A percentile compares a stretch with the other conserved stretches of the same genome.
These are phyloP conservation scores for Neurospora intermedia DNA, from an alignment of 495 filamentous ascomycete species.

Conservation along the genomic window DNA sequence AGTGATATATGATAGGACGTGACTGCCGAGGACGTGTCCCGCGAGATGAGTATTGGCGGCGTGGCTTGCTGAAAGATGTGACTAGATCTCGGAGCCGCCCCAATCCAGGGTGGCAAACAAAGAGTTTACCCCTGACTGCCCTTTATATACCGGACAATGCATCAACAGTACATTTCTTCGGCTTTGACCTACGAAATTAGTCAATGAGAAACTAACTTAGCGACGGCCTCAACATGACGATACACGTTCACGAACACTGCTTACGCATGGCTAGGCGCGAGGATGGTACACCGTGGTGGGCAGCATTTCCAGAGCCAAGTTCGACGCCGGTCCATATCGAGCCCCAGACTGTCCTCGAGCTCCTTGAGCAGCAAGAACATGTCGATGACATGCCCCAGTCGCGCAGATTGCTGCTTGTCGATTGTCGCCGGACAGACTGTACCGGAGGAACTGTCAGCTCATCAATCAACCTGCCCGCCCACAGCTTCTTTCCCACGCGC, in stretches of 20 bases:
- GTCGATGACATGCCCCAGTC: not conserved
- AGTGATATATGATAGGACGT: not conserved
- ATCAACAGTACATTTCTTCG: not conserved
- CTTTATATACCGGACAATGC: not conserved
- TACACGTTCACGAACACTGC: slow-evolving; percentile 19
- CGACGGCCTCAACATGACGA: slow-evolving; percentile 3
- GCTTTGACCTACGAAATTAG: not conserved
- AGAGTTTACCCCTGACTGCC: not conserved
- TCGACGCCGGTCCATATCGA: slow-evolving; percentile 7
- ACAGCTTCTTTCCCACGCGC: slow-evolving; percentile 35
- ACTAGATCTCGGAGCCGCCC: not conserved
- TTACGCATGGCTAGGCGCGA: slow-evolving; percentile 17
- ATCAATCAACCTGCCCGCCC: slow-evolving; percentile 37
- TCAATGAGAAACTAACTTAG: not conserved
- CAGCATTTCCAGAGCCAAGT: slow-evolving; percentile 22
- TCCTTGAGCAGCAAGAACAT: slow-evolving; percentile 5
- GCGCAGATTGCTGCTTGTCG: slow-evolving; percentile 19
- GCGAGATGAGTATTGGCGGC: not conserved
- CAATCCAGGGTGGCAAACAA: not conserved
- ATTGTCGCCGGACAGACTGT: slow-evolving; percentile 21
- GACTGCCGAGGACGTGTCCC: not conserved
- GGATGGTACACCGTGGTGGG: slow-evolving; percentile 33
- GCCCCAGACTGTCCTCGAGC: slow-evolving; percentile 6
- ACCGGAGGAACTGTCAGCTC: slow-evolving; percentile 20
- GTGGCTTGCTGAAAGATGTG: not conserved